Conservation (phyloP, 2,329 filamentous ascomycete genomes). For the Fusarium sp. region DNA sequence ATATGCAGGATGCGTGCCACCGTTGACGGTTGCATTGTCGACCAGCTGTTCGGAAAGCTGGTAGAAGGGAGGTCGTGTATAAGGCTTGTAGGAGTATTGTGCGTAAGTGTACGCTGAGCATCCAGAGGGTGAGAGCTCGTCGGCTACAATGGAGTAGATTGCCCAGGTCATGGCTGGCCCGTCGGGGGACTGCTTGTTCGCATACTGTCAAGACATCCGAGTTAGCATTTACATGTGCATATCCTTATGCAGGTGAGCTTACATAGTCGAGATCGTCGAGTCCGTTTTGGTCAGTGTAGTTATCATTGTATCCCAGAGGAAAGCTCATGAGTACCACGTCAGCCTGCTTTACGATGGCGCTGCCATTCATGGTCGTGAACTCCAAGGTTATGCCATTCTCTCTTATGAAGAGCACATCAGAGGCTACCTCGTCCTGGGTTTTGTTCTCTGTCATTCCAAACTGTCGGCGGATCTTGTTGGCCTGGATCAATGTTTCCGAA, state of each 20-base stretch:
- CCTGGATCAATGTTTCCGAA: neutral
- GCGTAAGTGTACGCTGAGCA: slow-evolving; percentile 9
- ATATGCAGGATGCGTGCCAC: neutral
- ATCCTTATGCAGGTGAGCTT: accelerated
- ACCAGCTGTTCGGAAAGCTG: slow-evolving; percentile 7
- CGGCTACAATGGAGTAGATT: slow-evolving; percentile 7
- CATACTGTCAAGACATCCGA: neutral
- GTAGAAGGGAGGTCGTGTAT: neutral
- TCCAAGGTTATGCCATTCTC: neutral
- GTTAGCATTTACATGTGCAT: accelerated
- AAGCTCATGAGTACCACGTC: neutral
- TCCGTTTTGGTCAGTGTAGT: slow-evolving; percentile 8
- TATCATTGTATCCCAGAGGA: neutral
- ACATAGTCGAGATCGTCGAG: neutral
- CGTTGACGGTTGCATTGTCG: neutral
- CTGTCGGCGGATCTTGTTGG: neutral
- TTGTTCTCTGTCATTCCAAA: neutral
- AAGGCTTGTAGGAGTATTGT: slow-evolving; percentile 5
- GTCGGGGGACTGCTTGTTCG: neutral
- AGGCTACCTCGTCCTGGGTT: neutral
- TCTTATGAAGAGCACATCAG: neutral
- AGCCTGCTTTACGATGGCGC: neutral
- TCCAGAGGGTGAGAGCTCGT: neutral
- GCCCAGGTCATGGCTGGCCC: slow-evolving; percentile 8
- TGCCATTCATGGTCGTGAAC: slow-evolving; percentile 3